These are phyloP conservation scores for Epithemia pelagica DNA, from an alignment of 108 stramenopile species.

Conservation along the genomic window DNA sequence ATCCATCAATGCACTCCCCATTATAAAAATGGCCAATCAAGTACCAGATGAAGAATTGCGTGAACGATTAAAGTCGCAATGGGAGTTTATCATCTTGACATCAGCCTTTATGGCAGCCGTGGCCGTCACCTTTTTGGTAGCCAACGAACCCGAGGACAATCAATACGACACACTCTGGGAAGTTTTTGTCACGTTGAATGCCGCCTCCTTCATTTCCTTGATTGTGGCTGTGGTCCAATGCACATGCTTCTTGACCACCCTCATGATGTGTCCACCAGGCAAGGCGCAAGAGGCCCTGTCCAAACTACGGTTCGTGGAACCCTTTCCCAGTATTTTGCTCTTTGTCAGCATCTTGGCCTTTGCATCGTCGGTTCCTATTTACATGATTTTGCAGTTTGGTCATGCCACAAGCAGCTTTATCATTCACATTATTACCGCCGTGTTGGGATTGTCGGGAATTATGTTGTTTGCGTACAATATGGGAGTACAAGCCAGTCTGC, in stretches of 20 bases:
- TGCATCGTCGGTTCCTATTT: not conserved
- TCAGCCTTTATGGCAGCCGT: not conserved
- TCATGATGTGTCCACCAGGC: slow-evolving; percentile 1
- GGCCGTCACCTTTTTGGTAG: not conserved
- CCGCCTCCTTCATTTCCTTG: not conserved
- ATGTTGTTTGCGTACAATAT: not conserved
- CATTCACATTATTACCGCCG: not conserved
- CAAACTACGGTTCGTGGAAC: not conserved
- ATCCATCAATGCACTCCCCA: not conserved
- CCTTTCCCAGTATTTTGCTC: not conserved
- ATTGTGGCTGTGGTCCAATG: not conserved
- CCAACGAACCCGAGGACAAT: not conserved
- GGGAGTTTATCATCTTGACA: not conserved
- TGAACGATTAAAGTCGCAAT: not conserved
- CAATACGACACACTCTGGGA: not conserved
- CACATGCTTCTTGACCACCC: not conserved
- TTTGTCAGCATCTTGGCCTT: not conserved
- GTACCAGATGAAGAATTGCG: not conserved
- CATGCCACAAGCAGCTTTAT: not conserved
- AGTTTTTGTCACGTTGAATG: not conserved
- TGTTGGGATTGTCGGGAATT: not conserved
- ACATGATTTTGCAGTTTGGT: not conserved
- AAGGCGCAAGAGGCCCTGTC: not conserved
- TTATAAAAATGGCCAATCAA: not conserved
- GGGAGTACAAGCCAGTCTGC: not conserved